Evolutionary conservation across 805 yeast species (phyloP).

Genomic region (Zygosaccharomyces bailii): DNA sequence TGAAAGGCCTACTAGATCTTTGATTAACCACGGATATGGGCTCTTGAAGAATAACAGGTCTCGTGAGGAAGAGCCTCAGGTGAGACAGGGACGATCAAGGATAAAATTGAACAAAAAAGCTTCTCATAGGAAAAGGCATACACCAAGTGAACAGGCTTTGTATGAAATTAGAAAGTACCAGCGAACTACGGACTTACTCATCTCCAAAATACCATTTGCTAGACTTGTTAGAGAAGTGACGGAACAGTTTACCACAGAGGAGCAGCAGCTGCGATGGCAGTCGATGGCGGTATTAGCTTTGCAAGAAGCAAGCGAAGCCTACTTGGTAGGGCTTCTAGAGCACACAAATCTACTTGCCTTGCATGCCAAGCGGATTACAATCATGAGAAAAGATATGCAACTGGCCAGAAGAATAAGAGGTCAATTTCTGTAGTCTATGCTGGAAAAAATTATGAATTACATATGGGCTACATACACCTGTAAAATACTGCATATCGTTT

Average conservation of each 20-base stretch:
- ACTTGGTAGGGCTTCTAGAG: slow-evolving; percentile 65
- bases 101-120: slow-evolving; percentile 41
- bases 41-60: slow-evolving; percentile 3
- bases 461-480: background rate
- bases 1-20: slow-evolving; percentile 14
- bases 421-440: slow-evolving; percentile 26
- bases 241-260: slow-evolving; percentile 44
- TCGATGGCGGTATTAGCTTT: slow-evolving; percentile 71
- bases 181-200: slow-evolving; percentile 60
- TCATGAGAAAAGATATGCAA: slow-evolving; percentile 80
- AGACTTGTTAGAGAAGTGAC: slow-evolving; percentile 73
- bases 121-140: slow-evolving; percentile 37
- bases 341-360: slow-evolving; percentile 75
- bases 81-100: slow-evolving; percentile 14
- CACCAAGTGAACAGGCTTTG: slow-evolving; percentile 64
- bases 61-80: slow-evolving; percentile 2
- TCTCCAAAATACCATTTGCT: slow-evolving; percentile 75
- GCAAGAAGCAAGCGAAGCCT: slow-evolving; percentile 82
- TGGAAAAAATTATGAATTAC: slow-evolving; percentile 6
- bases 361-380: slow-evolving; percentile 80
- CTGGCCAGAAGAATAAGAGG: slow-evolving; percentile 77
- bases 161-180: slow-evolving; percentile 68
- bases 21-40: background rate
- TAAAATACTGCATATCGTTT: background rate
- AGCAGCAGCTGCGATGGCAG: slow-evolving; percentile 70